phyloP scores from a whole-genome alignment of 805 yeast species.

The Schwanniomyces occidentalis region DNA sequence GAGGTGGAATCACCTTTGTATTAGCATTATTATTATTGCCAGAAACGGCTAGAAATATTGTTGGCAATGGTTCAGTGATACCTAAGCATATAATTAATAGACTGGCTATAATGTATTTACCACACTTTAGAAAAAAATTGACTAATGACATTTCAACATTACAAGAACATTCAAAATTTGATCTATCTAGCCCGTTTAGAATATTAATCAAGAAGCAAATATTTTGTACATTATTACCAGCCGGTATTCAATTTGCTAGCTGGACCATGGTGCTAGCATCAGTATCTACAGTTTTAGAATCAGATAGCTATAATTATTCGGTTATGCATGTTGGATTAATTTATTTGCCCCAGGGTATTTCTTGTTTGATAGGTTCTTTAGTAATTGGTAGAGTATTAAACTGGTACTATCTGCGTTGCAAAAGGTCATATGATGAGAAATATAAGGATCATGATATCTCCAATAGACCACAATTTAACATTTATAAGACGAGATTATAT shows the following conservation, averaged over 20 bases:
- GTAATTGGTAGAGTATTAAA: constrained; percentile 59
- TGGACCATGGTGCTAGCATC: constrained; percentile 75
- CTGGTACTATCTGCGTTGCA: constrained; percentile 42
- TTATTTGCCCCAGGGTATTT: constrained; percentile 73
- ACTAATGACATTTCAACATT: constrained; percentile 28
- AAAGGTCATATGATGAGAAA: constrained; percentile 18
- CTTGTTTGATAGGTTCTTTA: constrained; percentile 62
- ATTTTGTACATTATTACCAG: constrained; percentile 50
- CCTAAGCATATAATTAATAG: constrained; percentile 47
- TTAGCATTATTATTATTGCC: constrained; percentile 47
- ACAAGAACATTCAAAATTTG: constrained; percentile 13
- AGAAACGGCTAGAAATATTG: constrained; percentile 71
- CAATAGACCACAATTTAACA: constrained; percentile 48
- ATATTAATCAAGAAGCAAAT: constrained; percentile 48
- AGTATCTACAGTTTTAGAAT: constrained; percentile 54
- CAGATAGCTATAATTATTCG: constrained; percentile 46
- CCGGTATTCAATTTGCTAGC: constrained; percentile 61
- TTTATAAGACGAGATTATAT: constrained; percentile 55
- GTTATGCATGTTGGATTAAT: constrained; percentile 66
- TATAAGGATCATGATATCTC: constrained; percentile 17
- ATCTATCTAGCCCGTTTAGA: constrained; percentile 38
- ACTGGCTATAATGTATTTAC: constrained; percentile 45
- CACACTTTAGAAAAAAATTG: constrained; percentile 25
- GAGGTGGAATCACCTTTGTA: constrained; percentile 48
- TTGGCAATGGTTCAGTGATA: constrained; percentile 68